Conservation (phyloP, 768 basidiomycete species). For the Tremella mesenterica region DNA sequence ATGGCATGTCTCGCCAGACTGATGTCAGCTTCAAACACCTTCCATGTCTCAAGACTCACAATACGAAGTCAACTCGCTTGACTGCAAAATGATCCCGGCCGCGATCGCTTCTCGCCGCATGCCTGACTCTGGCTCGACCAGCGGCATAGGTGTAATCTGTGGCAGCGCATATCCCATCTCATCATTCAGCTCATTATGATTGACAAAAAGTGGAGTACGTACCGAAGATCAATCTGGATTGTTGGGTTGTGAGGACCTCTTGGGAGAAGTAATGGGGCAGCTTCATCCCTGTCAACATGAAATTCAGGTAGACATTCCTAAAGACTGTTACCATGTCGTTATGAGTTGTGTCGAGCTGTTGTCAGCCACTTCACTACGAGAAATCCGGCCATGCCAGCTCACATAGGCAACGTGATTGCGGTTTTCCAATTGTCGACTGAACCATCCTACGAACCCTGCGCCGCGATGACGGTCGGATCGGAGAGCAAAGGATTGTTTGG, state of each 20-base stretch:
- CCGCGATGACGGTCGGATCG: slow-evolving; percentile 19
- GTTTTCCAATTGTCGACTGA: slow-evolving; percentile 52
- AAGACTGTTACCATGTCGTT: slow-evolving; percentile 59
- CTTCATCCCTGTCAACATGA: slow-evolving; percentile 72
- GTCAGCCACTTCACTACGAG: neutral
- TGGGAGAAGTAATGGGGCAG: slow-evolving; percentile 64
- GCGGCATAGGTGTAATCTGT: slow-evolving; percentile 30
- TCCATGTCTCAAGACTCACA: slow-evolving; percentile 17
- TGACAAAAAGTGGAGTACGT: neutral
- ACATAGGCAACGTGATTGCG: slow-evolving; percentile 69
- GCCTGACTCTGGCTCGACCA: slow-evolving; percentile 27
- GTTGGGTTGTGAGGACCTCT: neutral
- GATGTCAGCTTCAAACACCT: too few species aligned
- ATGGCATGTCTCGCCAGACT: slow-evolving; percentile 30
- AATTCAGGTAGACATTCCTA: slow-evolving; percentile 78
- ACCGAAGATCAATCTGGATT: slow-evolving; percentile 13
- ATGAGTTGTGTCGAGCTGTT: slow-evolving; percentile 56
- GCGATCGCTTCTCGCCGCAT: slow-evolving; percentile 11
- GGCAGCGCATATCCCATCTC: slow-evolving; percentile 7
- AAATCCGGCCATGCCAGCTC: neutral
- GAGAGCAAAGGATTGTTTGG: slow-evolving; percentile 28
- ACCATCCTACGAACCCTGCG: slow-evolving; percentile 31
- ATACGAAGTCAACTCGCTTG: slow-evolving; percentile 17
- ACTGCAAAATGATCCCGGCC: slow-evolving; percentile 15
- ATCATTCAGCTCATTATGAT: too few species aligned